Evolutionary conservation across 257 asterid species (phyloP).

Genomic region (Petunia secreta): DNA sequence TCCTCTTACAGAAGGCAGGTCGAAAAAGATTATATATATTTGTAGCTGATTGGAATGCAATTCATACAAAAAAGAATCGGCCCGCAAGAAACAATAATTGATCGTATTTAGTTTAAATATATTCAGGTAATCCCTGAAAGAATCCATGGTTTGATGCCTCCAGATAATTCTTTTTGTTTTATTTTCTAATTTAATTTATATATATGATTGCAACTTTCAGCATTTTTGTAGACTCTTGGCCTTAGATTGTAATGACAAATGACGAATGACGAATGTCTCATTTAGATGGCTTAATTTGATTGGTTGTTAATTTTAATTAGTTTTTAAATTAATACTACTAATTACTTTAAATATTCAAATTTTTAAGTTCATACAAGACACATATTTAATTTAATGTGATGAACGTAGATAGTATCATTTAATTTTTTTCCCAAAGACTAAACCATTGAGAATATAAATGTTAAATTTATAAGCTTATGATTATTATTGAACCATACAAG

Average conservation of each 20-base stretch:
- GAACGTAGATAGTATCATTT: too few species aligned
- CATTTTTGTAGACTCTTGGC: not conserved
- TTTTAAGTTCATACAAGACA: not conserved
- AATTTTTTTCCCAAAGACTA: too few species aligned
- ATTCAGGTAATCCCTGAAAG: not conserved
- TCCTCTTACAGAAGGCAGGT: too few species aligned
- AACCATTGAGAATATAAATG: too few species aligned
- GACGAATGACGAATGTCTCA: not conserved
- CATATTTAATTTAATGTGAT: not conserved
- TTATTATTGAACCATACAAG: too few species aligned
- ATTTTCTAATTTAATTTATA: not conserved
- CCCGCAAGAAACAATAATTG: too few species aligned
- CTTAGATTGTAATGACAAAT: too few species aligned
- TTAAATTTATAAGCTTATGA: too few species aligned
- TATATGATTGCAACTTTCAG: not conserved
- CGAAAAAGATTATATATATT: too few species aligned
- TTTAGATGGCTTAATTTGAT: not conserved
- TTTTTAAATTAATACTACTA: not conserved
- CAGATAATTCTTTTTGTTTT: not conserved
- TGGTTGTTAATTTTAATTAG: not conserved
- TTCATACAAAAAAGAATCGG: too few species aligned
- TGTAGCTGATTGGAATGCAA: too few species aligned
- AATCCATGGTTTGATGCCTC: not conserved
- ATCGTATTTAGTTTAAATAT: too few species aligned
- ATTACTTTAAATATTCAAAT: not conserved